Base-by-base conservation (phyloP, 2,329 filamentous ascomycete species). In the Fusarium temperatum region DNA sequence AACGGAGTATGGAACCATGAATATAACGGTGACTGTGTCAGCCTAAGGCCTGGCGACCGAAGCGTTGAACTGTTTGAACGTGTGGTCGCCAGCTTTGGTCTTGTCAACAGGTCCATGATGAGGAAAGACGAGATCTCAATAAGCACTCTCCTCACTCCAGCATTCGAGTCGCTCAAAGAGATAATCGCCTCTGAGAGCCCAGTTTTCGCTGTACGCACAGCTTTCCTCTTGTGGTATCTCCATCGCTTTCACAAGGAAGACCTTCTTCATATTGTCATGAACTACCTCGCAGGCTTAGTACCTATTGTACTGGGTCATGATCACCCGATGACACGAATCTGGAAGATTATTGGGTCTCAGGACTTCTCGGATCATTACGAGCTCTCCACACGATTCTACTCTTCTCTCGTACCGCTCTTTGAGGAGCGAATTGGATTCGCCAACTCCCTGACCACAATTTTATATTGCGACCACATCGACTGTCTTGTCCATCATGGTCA, bases 201-300 rank as follows among this genome's bases (percentile, higher is more conserved):
- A 13, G 69, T 80, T 24, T 81, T 82, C 35, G 77, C 78, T 47
- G 77, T 77, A 3, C 77, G 81, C 17, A 82, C 78, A n/a, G 75
- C 81, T 5, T 81, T 80, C 39, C 74, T 83, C n/a, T 58, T 82
- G 14, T 81, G 81, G 79, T 82, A 81, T 32, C 81, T 83, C 24
- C 75, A 81, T 26, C 76, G 77, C 6, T 80, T 82, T 55, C 77
- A 81, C 64, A 79, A 80, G 35, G 76, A 80, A 15, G 80, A 82
- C 60, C 74, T 83, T 3, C 75, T 81, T 17, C 72, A 76, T 6
- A 70, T 83, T 20, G 79, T 83, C 24, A 74, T 81, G 56, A 75
- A 80, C 35, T 81, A 82, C 39, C 76, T 83, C 15, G 66, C 74
- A 17, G 74, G 71, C 24, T 63, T 82, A 36, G 75, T 82, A 8